A percentile compares a stretch with the other conserved stretches of the same genome.
Evolutionary conservation across 139 green algal species (phyloP).

Genomic region (Edaphochlamys debaryana): DNA sequence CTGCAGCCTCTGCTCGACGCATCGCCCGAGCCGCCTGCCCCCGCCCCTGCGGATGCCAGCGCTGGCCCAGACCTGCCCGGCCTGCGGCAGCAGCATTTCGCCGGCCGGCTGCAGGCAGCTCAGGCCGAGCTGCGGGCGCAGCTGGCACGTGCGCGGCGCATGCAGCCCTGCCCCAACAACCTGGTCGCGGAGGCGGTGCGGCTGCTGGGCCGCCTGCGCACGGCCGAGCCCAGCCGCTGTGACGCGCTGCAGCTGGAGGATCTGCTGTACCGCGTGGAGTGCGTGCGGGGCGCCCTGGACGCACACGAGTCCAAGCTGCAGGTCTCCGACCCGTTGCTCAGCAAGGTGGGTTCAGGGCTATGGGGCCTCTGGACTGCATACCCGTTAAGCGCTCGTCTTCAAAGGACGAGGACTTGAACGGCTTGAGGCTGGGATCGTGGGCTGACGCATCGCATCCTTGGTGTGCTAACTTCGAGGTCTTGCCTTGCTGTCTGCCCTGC

Average conservation of each 20-base stretch:
- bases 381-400: too few species aligned
- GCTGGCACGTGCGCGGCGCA: not conserved
- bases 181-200: not conserved
- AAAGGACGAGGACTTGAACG: too few species aligned
- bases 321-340: conserved; percentile 16
- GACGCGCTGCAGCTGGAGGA: conserved; percentile 16
- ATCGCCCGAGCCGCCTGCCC: too few species aligned
- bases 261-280: not conserved
- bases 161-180: conserved; percentile 1
- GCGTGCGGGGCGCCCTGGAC: conserved; percentile 11
- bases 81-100: conserved; percentile 1
- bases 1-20: conserved; percentile 9
- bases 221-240: not conserved
- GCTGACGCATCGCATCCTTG: too few species aligned
- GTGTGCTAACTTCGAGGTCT: too few species aligned
- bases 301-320: conserved; percentile 4
- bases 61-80: not conserved
- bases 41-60: too few species aligned
- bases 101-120: not conserved
- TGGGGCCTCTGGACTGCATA: not conserved
- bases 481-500: too few species aligned
- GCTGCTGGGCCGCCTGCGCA: not conserved
- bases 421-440: too few species aligned
- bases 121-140: not conserved
- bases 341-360: not conserved